Conservation (phyloP, 1,284 basidiomycete genomes). For the Cutaneotrichosporon mucoides region DNA sequence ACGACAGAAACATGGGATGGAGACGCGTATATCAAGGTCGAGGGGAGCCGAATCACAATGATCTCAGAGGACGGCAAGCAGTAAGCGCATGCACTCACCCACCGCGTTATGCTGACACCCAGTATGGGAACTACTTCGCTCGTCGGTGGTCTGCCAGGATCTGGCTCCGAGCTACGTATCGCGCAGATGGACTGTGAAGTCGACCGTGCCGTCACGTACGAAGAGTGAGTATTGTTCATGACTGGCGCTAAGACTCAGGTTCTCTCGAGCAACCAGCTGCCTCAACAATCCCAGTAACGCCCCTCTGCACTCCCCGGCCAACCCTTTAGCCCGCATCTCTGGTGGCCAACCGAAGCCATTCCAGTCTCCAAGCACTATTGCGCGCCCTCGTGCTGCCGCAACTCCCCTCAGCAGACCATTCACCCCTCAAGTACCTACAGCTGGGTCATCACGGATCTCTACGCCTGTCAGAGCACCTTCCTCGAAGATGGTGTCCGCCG, state of each 20-base stretch:
- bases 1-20: conserved; percentile 50
- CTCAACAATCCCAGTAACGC: conserved; percentile 26
- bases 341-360: conserved; percentile 27
- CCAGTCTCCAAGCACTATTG: conserved; percentile 23
- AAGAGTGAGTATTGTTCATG: conserved; percentile 27
- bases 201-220: conserved; percentile 26
- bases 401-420: neutral
- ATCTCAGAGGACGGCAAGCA: conserved; percentile 50
- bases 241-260: conserved; percentile 24
- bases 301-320: neutral
- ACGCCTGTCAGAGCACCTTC: neutral
- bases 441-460: neutral
- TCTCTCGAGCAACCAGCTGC: conserved; percentile 25
- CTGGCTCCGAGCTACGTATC: conserved; percentile 54
- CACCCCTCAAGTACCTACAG: neutral
- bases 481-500: neutral
- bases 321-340: neutral
- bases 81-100: conserved; percentile 23
- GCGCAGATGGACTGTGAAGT: conserved; percentile 62
- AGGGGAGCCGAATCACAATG: conserved; percentile 53
- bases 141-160: conserved; percentile 21
- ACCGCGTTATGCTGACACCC: neutral
- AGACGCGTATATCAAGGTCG: conserved; percentile 56
- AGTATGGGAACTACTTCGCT: conserved; percentile 35
- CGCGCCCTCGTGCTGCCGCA: neutral